Base-by-base conservation (phyloP, 257 asterid genomes). In the Fraxinus anomala region DNA sequence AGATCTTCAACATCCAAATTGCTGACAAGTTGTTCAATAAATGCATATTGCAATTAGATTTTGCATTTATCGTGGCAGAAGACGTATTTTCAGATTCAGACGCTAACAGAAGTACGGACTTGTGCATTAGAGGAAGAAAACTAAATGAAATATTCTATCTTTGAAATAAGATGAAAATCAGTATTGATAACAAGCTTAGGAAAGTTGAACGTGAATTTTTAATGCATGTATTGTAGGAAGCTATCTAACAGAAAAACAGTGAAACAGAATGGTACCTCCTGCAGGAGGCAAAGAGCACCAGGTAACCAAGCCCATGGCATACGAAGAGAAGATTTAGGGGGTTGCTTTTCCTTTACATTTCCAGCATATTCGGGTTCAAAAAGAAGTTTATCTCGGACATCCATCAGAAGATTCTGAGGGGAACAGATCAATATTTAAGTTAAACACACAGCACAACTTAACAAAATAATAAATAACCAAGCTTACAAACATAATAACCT, bases 321-420 rank as follows among this genome's bases (percentile, higher is more conserved):
- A 80, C 82, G 88, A 78, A 93, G 94, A 84, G 96, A 90, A 75
- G 97, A 87, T 85, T 87, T 91, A 68, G 99, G 98, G 33, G 88
- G 94, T 82, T 87, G 86, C 83, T 91, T 96, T 73, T 88, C 98
- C 87, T 91, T 96, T 68, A 86, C 72, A 81, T 87, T 89, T 75
- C 97, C 98, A 83, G 97, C 91, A 87, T 96, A 96, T 85, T 92
- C 97, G 72, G 97, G 97, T 85, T 96, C 99, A 73, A 96, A 96
- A 19, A 96, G 91, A 83, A 96, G 99, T 87, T 96, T 96, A 88
- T 96, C 98, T 83, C 98, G 90, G 76, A 91, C 97, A 80, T 93
- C 97, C 95, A 89, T 83, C 81, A 96, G 88, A 80, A 96, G 91
- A 81, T 87, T 90, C 99, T 96, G 93, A 72, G 13, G 75, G 76